Base-by-base conservation (phyloP, 345 rosid species). In the Capsella bursapastoris region DNA sequence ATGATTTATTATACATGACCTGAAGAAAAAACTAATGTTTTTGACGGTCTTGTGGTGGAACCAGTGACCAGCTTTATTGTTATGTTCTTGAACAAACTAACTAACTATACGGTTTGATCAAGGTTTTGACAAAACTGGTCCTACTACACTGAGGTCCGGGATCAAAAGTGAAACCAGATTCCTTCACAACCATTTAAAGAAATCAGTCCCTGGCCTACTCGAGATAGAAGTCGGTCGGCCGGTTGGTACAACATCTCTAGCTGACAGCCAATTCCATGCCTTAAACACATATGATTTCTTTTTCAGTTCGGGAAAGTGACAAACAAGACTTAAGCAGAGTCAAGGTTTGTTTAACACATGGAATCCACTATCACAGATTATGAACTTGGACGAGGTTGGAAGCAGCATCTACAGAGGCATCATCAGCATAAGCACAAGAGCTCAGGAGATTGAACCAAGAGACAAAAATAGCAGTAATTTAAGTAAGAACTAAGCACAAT, bases 181-280 rank as follows among this genome's bases (percentile, higher is more conserved):
- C 7, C 15, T 35, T 4, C 44, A 15, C 8, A 57, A 38, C 48
- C 65, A 11, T 38, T 14, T 10, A 32, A 57, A 15, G 10, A 45
- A 29, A 45, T 25, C n/a, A 47, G 9, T n/a, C 10, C 8, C 1
- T 16, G 41, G 2, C 11, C 69, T 44, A 64, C 57, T 10, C 41
- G 15, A 45, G 15, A 64, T 18, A 29, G 6, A 15, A 13, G 48
- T 43, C 14, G 43, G n/a, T 48, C 37, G 7, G 57, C 44, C 9
- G 69, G 44, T 32, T 52, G 57, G 57, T 15, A 48, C 56, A 64
- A 64, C 53, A 48, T 31, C 69, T 15, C 9, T 15, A 31, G 11
- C 45, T 49, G 45, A 48, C 70, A 65, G 7, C 45, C 12, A 62
- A 43, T 27, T 62, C 7, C 14, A 43, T 62, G 52, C 47, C 52